Conservation (phyloP, 352 stramenopile species). For the Phytophthora macrochlamydospora region DNA sequence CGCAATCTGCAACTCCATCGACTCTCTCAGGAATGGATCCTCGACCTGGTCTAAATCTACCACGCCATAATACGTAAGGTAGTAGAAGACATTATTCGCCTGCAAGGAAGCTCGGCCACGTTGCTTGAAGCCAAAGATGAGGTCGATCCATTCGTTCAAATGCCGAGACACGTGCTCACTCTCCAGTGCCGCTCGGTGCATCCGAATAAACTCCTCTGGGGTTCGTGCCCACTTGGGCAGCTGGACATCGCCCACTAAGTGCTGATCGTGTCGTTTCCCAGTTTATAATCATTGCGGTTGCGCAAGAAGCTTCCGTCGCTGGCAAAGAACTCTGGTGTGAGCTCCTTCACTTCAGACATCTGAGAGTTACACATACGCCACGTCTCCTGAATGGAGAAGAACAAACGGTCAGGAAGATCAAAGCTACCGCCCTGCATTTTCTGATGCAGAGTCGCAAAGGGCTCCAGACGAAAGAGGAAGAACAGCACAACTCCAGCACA, state of each 20-base stretch:
- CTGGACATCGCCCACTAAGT: slow-evolving; percentile 93
- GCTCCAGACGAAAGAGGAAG: slow-evolving; percentile 98
- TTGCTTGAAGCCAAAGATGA: slow-evolving; percentile 99
- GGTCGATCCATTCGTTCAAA: slow-evolving; percentile 98
- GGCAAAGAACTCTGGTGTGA: slow-evolving; percentile 98
- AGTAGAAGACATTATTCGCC: slow-evolving; percentile 97
- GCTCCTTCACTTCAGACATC: slow-evolving; percentile 99
- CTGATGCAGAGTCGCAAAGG: slow-evolving; percentile 96
- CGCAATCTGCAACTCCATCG: slow-evolving; percentile 97
- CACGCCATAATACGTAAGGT: slow-evolving; percentile 92
- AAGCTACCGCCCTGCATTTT: slow-evolving; percentile 97
- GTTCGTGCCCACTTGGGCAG: slow-evolving; percentile 97
- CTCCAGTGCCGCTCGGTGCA: slow-evolving; percentile 97
- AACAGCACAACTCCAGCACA: slow-evolving; percentile 97
- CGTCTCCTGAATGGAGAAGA: slow-evolving; percentile 96
- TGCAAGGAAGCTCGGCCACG: slow-evolving; percentile 92
- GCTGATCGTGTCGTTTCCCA: slow-evolving; percentile 91
- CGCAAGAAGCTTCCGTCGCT: slow-evolving; percentile 94
- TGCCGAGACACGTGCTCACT: slow-evolving; percentile 97
- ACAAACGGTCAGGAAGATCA: slow-evolving; percentile 97
- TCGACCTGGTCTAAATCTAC: slow-evolving; percentile 98
- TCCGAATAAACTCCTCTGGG: slow-evolving; percentile 95
- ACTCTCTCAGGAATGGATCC: slow-evolving; percentile 92
- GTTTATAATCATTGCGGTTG: slow-evolving; percentile 96
- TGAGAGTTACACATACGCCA: slow-evolving; percentile 98